Conservation (phyloP, 805 yeast species). For the Kodamaea restingae region DNA sequence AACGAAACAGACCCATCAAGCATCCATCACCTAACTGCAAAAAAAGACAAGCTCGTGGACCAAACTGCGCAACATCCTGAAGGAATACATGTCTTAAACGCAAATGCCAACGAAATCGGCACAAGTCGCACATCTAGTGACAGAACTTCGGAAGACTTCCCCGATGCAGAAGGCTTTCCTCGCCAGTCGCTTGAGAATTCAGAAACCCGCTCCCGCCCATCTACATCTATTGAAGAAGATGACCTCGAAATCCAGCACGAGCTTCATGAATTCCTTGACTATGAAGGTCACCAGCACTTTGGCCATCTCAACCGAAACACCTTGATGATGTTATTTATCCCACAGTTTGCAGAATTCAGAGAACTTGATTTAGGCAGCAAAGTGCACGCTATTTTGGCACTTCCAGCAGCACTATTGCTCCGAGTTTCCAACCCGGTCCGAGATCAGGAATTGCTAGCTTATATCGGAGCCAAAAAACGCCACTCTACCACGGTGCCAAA, state of each 20-base stretch:
- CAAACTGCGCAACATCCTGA: no score
- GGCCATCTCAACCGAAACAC: not conserved
- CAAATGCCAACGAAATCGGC: no score
- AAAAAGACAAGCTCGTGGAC: no score
- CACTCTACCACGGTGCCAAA: not conserved
- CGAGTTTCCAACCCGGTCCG: slow-evolving; percentile 33
- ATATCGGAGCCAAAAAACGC: slow-evolving; percentile 1
- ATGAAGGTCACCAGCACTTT: slow-evolving; percentile 3
- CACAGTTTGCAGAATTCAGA: slow-evolving; percentile 14
- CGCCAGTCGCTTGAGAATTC: no score
- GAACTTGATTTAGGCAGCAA: slow-evolving; percentile 11
- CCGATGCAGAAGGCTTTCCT: no score
- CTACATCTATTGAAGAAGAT: not conserved
- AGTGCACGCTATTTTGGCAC: slow-evolving; percentile 13
- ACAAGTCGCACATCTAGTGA: no score
- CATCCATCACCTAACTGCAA: no score
- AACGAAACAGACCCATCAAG: no score
- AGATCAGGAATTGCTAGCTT: slow-evolving; percentile 13
- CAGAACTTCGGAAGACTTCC: no score
- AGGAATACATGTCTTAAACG: no score
- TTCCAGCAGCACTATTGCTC: slow-evolving; percentile 25
- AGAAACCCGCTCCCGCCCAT: not conserved
- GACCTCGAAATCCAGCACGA: slow-evolving; percentile 7
- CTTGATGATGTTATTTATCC: slow-evolving; percentile 13
- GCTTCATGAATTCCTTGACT: slow-evolving; percentile 8